Evolutionary conservation across 179 eudicot genomes (phyloP), one percentile per base, ranked within the genome.

Genomic region (Heliamphora ciliata): DNA sequence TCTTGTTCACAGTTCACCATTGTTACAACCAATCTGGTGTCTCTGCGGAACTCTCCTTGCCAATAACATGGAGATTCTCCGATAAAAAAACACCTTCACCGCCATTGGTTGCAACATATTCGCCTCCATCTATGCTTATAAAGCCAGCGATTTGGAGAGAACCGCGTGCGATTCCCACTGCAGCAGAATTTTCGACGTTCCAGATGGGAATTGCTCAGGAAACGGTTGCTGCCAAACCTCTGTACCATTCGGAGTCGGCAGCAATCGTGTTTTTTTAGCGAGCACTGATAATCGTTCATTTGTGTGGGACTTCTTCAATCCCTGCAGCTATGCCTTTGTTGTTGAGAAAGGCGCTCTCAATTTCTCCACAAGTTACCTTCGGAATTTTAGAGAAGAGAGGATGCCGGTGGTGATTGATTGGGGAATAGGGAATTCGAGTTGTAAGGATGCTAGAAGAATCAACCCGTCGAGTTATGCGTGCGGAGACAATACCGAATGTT

Each of bases 321-420:
- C 46, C 71, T 67, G 71, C 71, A 31, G 71, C 47, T 31, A 67
- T 67, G 71, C 48, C 71, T 67, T 67, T 67, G 14, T 67, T 31
- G 47, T 67, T 1, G 71, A 67, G 31, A 13, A 24, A 31, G 71
- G 15, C 2, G 15, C 46, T 2, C 31, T 67, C 6, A 67, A 31
- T 67, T 67, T 67, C 71, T 67, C 14, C 71, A 24, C 1, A 31
- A 67, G 11, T 67, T 24, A 31, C 14, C 47, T 67, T 31, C 3
- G 0, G 8, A 1, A 66, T 24, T 66, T 66, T 3, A 15, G 0
- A 15, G 66, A 66, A 21, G 44, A 8, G 7, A 18, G 0, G 46
- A 1, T 66, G 70, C 70, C 70, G 2, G 2, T 66, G 70, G 10
- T 66, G 70, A 4, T 63, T 63, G 66, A 63, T 63, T 63, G 66